phyloP scores from a whole-genome alignment of 163 green algal genomes.

The Chlorella variabilis region DNA sequence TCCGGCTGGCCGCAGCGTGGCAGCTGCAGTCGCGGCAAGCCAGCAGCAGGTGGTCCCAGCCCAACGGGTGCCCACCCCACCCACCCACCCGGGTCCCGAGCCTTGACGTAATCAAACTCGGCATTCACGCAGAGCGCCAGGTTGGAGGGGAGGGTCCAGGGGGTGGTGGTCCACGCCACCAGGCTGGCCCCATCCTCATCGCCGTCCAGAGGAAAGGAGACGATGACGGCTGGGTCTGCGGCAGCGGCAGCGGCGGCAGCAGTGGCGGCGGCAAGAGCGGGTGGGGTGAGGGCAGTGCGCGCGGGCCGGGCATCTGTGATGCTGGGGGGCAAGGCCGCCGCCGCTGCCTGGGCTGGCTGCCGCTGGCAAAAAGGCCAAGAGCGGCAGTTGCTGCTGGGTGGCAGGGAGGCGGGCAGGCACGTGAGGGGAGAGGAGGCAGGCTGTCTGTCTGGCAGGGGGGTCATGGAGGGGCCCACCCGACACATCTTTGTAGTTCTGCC shows the following conservation, averaged over 20 bases:
- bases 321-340: too few species aligned
- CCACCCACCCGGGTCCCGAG: constrained; percentile 35
- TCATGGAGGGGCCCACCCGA: too few species aligned
- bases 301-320: background rate
- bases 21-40: too few species aligned
- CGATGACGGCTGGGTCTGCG: constrained; percentile 81
- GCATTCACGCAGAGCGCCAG: constrained; percentile 97
- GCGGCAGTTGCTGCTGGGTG: too few species aligned
- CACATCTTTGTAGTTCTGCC: constrained; percentile 97
- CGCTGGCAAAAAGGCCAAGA: too few species aligned
- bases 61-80: too few species aligned
- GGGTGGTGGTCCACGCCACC: constrained; percentile 99
- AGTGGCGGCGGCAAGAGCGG: background rate
- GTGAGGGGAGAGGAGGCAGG: too few species aligned
- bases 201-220: constrained; percentile 85
- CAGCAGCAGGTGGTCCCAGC: too few species aligned
- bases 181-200: constrained; percentile 80
- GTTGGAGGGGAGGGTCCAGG: constrained; percentile 98
- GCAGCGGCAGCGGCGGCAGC: background rate
- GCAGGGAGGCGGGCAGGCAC: too few species aligned
- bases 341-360: too few species aligned
- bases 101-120: constrained; percentile 91
- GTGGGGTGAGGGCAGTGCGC: background rate
- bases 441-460: too few species aligned
- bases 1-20: too few species aligned